phyloP scores from a whole-genome alignment of 129 eudicot species.

The Flaveria trinervia region DNA sequence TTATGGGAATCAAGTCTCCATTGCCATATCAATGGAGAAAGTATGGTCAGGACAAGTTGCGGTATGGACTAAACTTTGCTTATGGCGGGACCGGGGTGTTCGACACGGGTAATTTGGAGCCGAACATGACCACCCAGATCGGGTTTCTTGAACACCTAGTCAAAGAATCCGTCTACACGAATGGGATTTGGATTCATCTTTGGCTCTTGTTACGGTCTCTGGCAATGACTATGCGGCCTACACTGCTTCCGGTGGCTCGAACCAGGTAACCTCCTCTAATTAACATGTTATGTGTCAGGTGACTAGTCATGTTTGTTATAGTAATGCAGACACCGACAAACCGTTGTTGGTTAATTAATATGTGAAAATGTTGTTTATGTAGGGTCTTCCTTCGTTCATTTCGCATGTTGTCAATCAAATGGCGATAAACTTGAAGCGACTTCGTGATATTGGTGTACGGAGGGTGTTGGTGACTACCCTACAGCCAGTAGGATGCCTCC shows the following conservation, averaged over 20 bases:
- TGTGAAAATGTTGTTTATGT: background rate
- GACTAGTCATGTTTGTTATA: too few relatives aligned
- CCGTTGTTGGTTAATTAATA: background rate
- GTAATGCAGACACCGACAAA: background rate
- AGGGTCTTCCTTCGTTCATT: slow-evolving; percentile 61
- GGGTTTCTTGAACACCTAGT: slow-evolving; percentile 48
- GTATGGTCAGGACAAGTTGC: slow-evolving; percentile 27
- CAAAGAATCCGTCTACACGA: slow-evolving; percentile 42
- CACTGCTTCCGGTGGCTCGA: slow-evolving; percentile 42
- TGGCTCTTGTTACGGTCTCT: slow-evolving; percentile 61
- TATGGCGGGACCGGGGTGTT: slow-evolving; percentile 86
- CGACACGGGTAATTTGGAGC: slow-evolving; percentile 49
- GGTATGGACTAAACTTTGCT: slow-evolving; percentile 68
- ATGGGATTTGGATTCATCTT: slow-evolving; percentile 52
- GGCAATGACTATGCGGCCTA: slow-evolving; percentile 76
- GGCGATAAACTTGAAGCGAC: slow-evolving; percentile 40
- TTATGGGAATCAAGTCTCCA: slow-evolving; percentile 64
- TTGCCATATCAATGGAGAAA: slow-evolving; percentile 59
- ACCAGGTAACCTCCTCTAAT: slow-evolving; percentile 38
- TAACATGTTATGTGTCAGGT: too few relatives aligned
- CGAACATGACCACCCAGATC: slow-evolving; percentile 79
- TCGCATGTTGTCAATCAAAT: slow-evolving; percentile 60
- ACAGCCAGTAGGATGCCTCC: slow-evolving; percentile 82
- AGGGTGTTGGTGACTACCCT: slow-evolving; percentile 52
- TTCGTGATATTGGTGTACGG: slow-evolving; percentile 49